Conservation (phyloP, 805 yeast genomes). For the Starmera amethionina region DNA sequence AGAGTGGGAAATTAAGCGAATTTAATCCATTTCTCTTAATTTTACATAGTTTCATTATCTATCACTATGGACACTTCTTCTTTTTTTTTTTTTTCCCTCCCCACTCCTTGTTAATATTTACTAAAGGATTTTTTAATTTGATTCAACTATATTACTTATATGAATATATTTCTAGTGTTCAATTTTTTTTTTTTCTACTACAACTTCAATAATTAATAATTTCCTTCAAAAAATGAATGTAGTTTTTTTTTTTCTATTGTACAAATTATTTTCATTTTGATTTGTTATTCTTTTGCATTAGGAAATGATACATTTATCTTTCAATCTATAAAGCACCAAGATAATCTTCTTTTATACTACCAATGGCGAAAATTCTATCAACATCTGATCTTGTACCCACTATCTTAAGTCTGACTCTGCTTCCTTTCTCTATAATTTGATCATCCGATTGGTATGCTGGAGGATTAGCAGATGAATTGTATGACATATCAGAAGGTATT, state of each 20-base stretch:
- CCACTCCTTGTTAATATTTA: too few species aligned
- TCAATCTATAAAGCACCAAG: conserved; percentile 72
- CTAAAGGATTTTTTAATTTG: not conserved
- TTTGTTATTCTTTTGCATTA: too few species aligned
- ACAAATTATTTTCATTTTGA: too few species aligned
- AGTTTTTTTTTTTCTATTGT: too few species aligned
- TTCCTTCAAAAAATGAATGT: too few species aligned
- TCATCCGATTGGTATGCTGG: conserved; percentile 97
- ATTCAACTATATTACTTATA: too few species aligned
- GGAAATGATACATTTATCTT: too few species aligned
- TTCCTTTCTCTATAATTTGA: conserved; percentile 89
- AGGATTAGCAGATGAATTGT: conserved; percentile 92
- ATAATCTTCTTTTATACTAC: conserved; percentile 95
- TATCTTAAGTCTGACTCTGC: conserved; percentile 86
- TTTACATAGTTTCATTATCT: not conserved
- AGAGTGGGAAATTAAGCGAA: not conserved
- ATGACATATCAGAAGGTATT: conserved; percentile 89
- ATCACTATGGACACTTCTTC: not conserved
- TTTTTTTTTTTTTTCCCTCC: not conserved
- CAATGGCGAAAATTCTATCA: conserved; percentile 94
- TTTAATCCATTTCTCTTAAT: not conserved
- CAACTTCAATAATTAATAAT: too few species aligned
- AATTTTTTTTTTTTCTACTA: too few species aligned
- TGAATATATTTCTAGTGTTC: too few species aligned
- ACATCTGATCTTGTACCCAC: conserved; percentile 98